Evolutionary conservation across 2,329 filamentous ascomycete species (phyloP), one percentile per base, ranked within the genome.

Genomic region (Rasamsonia emersonii): DNA sequence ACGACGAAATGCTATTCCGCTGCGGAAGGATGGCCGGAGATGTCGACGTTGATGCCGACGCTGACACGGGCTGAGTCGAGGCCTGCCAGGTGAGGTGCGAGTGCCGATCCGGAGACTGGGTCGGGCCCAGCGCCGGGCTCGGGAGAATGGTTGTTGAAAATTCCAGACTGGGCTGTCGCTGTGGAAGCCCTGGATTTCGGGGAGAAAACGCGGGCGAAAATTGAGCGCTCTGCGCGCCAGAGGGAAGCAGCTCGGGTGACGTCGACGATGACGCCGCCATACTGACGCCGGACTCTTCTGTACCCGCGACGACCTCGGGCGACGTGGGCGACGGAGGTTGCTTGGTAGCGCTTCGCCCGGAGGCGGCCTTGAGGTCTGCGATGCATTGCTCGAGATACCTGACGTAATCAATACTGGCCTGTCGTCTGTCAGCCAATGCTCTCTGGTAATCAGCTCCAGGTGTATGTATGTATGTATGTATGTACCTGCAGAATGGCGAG

Each of bases 371-470:
- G 34, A 96, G 69, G 49, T 89, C 82, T 18, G 71, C 59, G 21
- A 95, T 77, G 49, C 89, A 96, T 53, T 86, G 80, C 55, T 96
- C 84, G 9, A 98, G 73, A 54, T 98, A 98, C 38, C 84, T 81
- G 42, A 96, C 77, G 49, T 98, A 96, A 48, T 96, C 91, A 39
- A 96, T 96, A 28, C 86, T 91, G 4, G 89, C 89, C 86, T 94
- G 42, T 1, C 24, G 9, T 18, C 8, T 16, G 20, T 25, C 4
- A 21, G 17, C 38, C 28, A 44, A 38, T 11, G 9, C 23, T 5
- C 19, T 16, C 8, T 30, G 11, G 25, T 25, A 11, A 36, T 28
- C 7, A 18, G 26, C 28, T 28, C 13, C n/a, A 18, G 46, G 9
- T 40, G 35, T 29, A 9, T 27, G 16, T 6, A 24, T 9, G 17